A percentile compares a stretch with the other conserved stretches of the same genome.
phyloP scores from a whole-genome alignment of 495 filamentous ascomycete genomes.

The Oidiodendron maius region DNA sequence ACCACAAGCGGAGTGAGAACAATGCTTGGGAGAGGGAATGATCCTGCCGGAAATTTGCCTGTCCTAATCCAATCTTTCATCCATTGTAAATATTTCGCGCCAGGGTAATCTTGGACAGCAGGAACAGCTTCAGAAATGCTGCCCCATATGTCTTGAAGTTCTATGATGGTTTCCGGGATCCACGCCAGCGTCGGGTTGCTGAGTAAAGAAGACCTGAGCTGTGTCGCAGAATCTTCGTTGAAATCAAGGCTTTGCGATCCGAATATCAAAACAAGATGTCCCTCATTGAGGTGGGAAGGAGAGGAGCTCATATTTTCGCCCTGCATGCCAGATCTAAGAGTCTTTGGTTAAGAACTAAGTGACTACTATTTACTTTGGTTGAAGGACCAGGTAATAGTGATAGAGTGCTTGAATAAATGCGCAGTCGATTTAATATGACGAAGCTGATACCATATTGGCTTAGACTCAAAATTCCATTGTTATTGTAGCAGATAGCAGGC shows the following conservation, averaged over 20 bases:
- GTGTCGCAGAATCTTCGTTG: conserved; percentile 21
- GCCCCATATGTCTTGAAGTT: conserved; percentile 25
- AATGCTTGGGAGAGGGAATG: conserved; percentile 22
- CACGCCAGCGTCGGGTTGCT: conserved; percentile 24
- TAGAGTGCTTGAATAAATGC: too few relatives aligned
- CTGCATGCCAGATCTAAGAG: too few relatives aligned
- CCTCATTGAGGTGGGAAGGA: too few relatives aligned
- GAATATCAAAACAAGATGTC: too few relatives aligned
- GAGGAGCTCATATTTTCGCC: too few relatives aligned
- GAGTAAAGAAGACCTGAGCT: conserved; percentile 24
- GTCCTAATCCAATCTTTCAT: conserved; percentile 22
- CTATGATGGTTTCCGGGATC: conserved; percentile 27
- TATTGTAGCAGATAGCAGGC: too few relatives aligned
- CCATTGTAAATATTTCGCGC: conserved; percentile 22
- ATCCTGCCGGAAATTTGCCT: not conserved
- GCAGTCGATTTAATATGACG: too few relatives aligned
- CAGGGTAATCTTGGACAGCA: conserved; percentile 18
- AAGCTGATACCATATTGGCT: too few relatives aligned
- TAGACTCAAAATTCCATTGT: too few relatives aligned
- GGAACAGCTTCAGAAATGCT: conserved; percentile 24
- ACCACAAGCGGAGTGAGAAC: conserved; percentile 33
- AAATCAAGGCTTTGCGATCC: conserved; percentile 31
- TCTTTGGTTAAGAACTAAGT: too few relatives aligned
- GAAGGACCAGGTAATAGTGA: too few relatives aligned
- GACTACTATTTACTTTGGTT: too few relatives aligned